Evolutionary conservation across 1,284 basidiomycete species (phyloP).

Genomic region (Mixia osmundae): DNA sequence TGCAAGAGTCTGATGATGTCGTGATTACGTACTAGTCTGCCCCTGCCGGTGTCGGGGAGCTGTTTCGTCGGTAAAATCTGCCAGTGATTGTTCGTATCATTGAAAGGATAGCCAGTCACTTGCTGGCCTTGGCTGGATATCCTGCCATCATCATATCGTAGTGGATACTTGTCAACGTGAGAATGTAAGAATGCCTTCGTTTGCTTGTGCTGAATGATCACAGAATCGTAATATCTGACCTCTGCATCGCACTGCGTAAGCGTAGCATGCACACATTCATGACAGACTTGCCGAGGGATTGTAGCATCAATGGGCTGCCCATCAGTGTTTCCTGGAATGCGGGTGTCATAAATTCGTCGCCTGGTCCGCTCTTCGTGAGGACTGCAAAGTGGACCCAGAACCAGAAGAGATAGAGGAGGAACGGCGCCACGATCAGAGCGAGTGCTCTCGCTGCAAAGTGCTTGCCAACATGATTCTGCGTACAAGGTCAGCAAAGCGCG

Average conservation of each 20-base stretch:
- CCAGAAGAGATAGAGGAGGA: conserved; percentile 77
- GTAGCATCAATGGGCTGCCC: conserved; percentile 75
- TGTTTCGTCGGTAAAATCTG: conserved; percentile 81
- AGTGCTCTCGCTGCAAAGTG: conserved; percentile 71
- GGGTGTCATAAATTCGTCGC: conserved; percentile 92
- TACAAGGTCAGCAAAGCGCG: not conserved
- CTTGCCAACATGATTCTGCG: conserved; percentile 60
- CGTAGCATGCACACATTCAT: not conserved
- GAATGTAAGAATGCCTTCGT: conserved; percentile 86
- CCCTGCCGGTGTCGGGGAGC: conserved; percentile 65
- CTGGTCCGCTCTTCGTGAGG: conserved; percentile 70
- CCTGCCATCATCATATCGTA: conserved; percentile 87
- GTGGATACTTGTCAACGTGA: conserved; percentile 66
- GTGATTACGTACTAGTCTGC: conserved; percentile 63
- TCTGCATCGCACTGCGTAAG: conserved; percentile 30
- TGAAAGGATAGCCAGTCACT: conserved; percentile 88
- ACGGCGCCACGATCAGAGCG: conserved; percentile 70
- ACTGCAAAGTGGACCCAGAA: conserved; percentile 91
- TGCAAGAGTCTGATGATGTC: conserved; percentile 79
- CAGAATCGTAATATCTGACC: conserved; percentile 71
- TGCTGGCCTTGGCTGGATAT: conserved; percentile 60
- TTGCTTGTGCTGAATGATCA: conserved; percentile 74
- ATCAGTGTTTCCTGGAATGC: conserved; percentile 87
- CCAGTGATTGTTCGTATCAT: conserved; percentile 90
- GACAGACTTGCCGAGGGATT: conserved; percentile 48